phyloP scores from a whole-genome alignment of 208 protist genomes.

The Acanthamoeba healyi region DNA sequence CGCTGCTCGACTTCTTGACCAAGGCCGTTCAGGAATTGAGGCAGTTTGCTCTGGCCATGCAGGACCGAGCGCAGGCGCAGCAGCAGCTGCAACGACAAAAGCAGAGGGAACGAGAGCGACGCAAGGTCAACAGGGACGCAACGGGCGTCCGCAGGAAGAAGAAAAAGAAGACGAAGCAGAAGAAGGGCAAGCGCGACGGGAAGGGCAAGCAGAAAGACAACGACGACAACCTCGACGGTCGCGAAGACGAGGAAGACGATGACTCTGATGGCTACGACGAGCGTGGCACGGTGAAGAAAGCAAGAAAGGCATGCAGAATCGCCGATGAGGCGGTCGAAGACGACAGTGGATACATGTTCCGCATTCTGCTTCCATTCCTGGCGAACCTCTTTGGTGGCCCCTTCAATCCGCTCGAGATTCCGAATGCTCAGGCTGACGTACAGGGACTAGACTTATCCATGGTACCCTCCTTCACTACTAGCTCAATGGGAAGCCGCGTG shows the following conservation, averaged over 20 bases:
- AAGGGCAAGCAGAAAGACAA: not conserved
- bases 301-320: not conserved
- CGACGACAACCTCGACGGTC: not conserved
- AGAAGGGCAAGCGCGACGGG: constrained; percentile 1
- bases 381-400: constrained; percentile 67
- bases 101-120: not conserved
- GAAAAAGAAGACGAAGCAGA: constrained; percentile 33
- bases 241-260: constrained; percentile 17
- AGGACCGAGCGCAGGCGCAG: not conserved
- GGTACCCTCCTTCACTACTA: too few species aligned
- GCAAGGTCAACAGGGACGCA: not conserved
- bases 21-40: constrained; percentile 21
- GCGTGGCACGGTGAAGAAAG: not conserved
- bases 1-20: constrained; percentile 16
- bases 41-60: not conserved
- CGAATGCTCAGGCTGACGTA: not conserved
- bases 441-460: not conserved
- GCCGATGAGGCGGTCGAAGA: not conserved
- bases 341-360: constrained; percentile 14
- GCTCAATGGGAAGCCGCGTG: too few species aligned
- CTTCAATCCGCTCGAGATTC: constrained; percentile 66
- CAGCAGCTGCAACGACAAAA: not conserved
- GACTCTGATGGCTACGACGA: not conserved
- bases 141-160: not conserved
- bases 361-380: constrained; percentile 62